Percentiles rank a stretch among this genome's conserved stretches.
These are phyloP conservation scores for Paraconiothyrium brasiliense DNA, from an alignment of 2,329 filamentous ascomycete species.

Conservation along the genomic window DNA sequence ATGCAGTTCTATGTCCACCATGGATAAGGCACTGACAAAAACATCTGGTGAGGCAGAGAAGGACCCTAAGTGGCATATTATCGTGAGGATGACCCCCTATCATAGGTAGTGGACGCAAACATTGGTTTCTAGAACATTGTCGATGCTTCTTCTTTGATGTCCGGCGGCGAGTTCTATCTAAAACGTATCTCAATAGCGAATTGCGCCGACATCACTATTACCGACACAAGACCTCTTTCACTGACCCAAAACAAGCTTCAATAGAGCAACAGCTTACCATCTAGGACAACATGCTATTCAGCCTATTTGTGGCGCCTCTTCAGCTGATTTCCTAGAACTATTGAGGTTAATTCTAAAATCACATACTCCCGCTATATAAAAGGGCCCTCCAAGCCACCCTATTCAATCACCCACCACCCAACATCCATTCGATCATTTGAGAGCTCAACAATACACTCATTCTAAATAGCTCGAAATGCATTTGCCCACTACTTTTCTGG, in stretches of 20 bases:
- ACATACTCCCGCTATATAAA: background rate
- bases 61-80: background rate
- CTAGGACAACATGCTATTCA: background rate
- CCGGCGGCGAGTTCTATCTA: background rate
- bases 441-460: background rate
- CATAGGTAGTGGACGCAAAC: background rate
- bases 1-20: background rate
- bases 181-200: background rate
- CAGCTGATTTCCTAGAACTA: background rate
- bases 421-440: background rate
- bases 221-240: background rate
- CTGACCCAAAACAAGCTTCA: background rate
- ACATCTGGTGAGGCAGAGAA: background rate
- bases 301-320: background rate
- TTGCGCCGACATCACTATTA: background rate
- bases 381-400: background rate
- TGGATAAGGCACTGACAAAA: background rate
- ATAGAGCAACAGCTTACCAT: background rate
- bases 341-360: background rate
- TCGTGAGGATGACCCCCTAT: background rate
- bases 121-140: background rate
- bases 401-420: background rate
- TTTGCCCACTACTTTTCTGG: slow-evolving; percentile 3
- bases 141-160: background rate
- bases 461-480: background rate